Conservation (phyloP, 2,329 filamentous ascomycete species). For the Pleomassaria siparia region DNA sequence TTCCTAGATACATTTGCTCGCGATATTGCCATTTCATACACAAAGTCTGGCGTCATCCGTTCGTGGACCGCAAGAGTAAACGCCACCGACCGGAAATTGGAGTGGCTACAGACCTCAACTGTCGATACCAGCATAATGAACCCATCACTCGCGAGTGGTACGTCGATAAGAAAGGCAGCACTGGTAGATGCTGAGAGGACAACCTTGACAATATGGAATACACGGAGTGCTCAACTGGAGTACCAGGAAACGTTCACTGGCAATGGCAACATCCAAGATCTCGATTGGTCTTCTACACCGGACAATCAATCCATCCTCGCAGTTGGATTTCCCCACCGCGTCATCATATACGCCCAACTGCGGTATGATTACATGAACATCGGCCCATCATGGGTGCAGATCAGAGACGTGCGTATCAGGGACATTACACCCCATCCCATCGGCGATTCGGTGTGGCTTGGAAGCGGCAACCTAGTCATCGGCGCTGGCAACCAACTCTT, state of each 20-base stretch:
- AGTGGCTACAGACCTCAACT: conserved; percentile 80
- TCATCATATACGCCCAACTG: conserved; percentile 81
- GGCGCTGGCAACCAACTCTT: conserved; percentile 91
- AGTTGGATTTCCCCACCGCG: conserved; percentile 86
- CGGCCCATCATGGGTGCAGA: conserved; percentile 83
- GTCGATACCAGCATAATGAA: conserved; percentile 76
- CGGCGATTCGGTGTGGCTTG: conserved; percentile 89
- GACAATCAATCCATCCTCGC: conserved; percentile 86
- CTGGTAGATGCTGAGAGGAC: conserved; percentile 74
- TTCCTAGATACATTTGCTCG: conserved; percentile 85
- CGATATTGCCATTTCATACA: conserved; percentile 86
- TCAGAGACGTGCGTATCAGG: conserved; percentile 78
- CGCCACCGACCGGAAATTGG: conserved; percentile 59
- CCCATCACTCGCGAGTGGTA: conserved; percentile 79
- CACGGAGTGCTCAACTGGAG: conserved; percentile 77
- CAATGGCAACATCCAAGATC: conserved; percentile 75
- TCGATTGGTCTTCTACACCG: conserved; percentile 92
- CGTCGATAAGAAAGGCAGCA: conserved; percentile 82
- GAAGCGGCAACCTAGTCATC: conserved; percentile 80
- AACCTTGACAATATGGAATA: conserved; percentile 87
- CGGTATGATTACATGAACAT: conserved; percentile 90
- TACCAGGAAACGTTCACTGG: conserved; percentile 74
- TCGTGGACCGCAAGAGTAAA: conserved; percentile 85
- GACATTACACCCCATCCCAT: conserved; percentile 87
- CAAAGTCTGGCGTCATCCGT: conserved; percentile 69